phyloP scores from a whole-genome alignment of 2,329 filamentous ascomycete species.

The Epichloe hybrida region DNA sequence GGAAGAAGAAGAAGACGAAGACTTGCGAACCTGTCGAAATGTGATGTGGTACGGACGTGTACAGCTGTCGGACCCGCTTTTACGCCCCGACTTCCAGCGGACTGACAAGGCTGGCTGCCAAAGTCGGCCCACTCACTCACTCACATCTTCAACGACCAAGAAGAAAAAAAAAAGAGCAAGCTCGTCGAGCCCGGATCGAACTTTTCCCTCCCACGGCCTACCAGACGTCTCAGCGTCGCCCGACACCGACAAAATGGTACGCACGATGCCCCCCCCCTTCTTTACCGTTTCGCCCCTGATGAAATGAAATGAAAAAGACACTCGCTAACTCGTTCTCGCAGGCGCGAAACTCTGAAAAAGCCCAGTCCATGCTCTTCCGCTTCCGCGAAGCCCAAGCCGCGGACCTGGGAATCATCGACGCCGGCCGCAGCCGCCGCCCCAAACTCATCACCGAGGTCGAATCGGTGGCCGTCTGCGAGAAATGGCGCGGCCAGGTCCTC shows the following conservation, averaged over 20 bases:
- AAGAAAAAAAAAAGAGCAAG: neutral
- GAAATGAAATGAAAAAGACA: neutral
- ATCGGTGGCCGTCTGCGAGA: conserved; percentile 77
- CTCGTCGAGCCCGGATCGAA: neutral
- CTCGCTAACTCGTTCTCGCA: conserved; percentile 17
- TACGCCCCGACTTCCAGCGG: neutral
- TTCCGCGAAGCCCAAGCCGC: conserved; percentile 96
- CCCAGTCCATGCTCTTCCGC: conserved; percentile 99
- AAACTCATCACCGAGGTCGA: conserved; percentile 81
- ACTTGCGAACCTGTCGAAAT: no score
- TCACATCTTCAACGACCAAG: neutral
- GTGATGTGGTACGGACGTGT: neutral
- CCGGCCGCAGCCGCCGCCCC: conserved; percentile 75
- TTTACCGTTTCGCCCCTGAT: neutral
- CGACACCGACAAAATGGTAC: neutral
- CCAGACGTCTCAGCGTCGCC: neutral
- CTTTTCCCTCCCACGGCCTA: neutral
- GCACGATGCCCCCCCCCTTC: neutral
- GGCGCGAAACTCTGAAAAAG: conserved; percentile 97
- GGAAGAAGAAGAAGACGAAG: no score
- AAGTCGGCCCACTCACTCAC: neutral
- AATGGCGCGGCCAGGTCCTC: conserved; percentile 94
- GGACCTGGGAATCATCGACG: conserved; percentile 91
- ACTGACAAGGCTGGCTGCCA: neutral
- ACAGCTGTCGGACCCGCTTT: neutral